Conservation (phyloP, 2,329 filamentous ascomycete genomes). For the Didymella lethalis region DNA sequence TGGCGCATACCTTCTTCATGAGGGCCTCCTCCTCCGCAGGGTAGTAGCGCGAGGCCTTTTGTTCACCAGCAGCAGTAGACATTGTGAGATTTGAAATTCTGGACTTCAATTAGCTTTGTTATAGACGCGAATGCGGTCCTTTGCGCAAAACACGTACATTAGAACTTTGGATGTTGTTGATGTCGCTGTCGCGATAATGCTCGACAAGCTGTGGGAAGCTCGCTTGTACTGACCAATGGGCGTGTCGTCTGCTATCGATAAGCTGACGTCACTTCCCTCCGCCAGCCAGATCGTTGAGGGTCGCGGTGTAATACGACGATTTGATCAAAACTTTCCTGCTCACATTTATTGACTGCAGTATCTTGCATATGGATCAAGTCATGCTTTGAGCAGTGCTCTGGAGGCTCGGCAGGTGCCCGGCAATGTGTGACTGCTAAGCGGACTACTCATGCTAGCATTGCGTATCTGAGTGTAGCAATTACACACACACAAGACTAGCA, state of each 20-base stretch:
- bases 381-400: neutral
- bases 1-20: slow-evolving; percentile 86
- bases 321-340: neutral
- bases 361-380: neutral
- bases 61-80: slow-evolving; percentile 32
- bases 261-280: slow-evolving; percentile 12
- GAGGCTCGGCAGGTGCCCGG: neutral
- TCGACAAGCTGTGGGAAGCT: slow-evolving; percentile 30
- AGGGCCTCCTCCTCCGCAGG: slow-evolving; percentile 88
- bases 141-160: slow-evolving; percentile 3
- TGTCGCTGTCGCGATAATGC: slow-evolving; percentile 32
- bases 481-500: neutral
- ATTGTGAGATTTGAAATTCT: slow-evolving; percentile 27
- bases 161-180: slow-evolving; percentile 22
- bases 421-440: neutral
- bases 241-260: slow-evolving; percentile 1
- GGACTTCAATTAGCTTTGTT: slow-evolving; percentile 9
- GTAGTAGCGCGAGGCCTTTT: slow-evolving; percentile 99
- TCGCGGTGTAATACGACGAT: neutral
- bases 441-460: neutral
- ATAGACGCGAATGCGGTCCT: neutral
- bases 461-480: neutral
- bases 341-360: neutral
- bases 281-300: neutral
- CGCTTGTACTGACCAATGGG: slow-evolving; percentile 16